A percentile compares a stretch with the other conserved stretches of the same genome.
Evolutionary conservation across 2,329 filamentous ascomycete genomes (phyloP).

Genomic region (Botryosphaeria dothidea): DNA sequence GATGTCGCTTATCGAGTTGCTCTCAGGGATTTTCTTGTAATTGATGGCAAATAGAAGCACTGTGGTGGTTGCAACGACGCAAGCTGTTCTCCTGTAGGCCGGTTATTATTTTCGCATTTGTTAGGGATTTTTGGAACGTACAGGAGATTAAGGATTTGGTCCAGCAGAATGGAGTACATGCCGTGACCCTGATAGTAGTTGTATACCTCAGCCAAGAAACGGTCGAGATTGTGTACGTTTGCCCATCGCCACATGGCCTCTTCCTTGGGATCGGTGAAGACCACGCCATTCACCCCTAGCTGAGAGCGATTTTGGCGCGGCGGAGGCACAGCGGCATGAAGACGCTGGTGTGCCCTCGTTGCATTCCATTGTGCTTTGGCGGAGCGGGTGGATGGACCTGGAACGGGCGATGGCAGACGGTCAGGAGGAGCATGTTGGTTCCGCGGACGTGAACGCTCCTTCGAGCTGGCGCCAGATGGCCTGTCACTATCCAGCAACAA

Average conservation of each 20-base stretch:
- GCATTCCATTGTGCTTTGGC: conserved; percentile 54
- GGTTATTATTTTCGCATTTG: conserved; percentile 3
- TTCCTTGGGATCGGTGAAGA: conserved; percentile 61
- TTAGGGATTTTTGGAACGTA: conserved; percentile 45
- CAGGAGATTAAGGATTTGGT: conserved; percentile 71
- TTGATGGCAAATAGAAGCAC: conserved; percentile 86
- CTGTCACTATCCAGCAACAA: conserved; percentile 58
- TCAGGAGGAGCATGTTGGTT: conserved; percentile 19
- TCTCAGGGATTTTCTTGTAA: conserved; percentile 69
- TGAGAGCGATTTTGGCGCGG: conserved; percentile 23
- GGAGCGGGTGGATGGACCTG: conserved; percentile 44
- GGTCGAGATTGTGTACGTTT: conserved; percentile 85
- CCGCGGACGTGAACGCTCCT: conserved; percentile 22
- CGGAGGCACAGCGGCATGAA: conserved; percentile 33
- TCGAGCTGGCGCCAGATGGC: conserved; percentile 29
- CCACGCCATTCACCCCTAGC: not conserved
- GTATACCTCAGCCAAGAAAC: conserved; percentile 83
- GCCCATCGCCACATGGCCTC: conserved; percentile 91
- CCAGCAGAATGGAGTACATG: conserved; percentile 79
- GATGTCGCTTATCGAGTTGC: conserved; percentile 62
- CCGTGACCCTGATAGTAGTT: conserved; percentile 82
- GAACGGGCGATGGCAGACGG: conserved; percentile 43
- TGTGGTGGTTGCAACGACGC: conserved; percentile 79
- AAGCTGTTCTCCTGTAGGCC: conserved; percentile 71
- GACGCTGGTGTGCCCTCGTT: conserved; percentile 46